These are phyloP conservation scores for Capsella bursapastoris DNA, from an alignment of 345 rosid genomes.

Conservation along the genomic window DNA sequence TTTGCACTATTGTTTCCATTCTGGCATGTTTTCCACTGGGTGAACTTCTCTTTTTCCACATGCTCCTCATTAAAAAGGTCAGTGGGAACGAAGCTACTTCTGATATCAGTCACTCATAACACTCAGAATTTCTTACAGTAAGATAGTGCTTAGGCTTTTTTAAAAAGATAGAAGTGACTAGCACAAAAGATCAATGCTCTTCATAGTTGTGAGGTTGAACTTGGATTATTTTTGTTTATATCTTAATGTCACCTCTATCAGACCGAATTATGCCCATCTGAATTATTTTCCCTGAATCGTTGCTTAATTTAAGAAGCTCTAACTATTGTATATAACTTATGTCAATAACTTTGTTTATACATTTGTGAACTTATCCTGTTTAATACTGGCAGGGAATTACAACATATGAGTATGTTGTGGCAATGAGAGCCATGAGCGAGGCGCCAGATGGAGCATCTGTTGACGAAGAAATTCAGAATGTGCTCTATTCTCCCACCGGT, in stretches of 20 bases:
- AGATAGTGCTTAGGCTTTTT: background rate
- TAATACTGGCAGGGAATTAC: constrained; percentile 68
- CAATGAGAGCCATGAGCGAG: constrained; percentile 94
- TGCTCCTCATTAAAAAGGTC: constrained; percentile 86
- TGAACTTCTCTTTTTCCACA: constrained; percentile 94
- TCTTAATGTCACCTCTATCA: constrained; percentile 15
- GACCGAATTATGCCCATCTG: background rate
- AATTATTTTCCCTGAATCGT: background rate
- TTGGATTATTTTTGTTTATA: constrained; percentile 11
- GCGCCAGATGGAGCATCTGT: constrained; percentile 74
- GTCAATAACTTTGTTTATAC: background rate
- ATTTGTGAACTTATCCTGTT: constrained; percentile 10
- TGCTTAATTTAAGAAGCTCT: constrained; percentile 19
- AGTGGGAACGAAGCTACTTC: constrained; percentile 26
- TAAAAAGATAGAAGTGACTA: background rate
- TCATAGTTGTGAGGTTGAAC: constrained; percentile 13
- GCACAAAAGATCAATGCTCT: constrained; percentile 14
- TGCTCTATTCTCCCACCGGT: constrained; percentile 80
- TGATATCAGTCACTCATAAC: background rate
- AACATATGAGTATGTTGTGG: constrained; percentile 89
- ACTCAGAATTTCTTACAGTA: background rate
- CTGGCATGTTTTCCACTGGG: constrained; percentile 82
- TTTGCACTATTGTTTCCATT: constrained; percentile 78
- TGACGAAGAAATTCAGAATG: constrained; percentile 69
- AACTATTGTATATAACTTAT: background rate